Percentiles rank a stretch among this genome's conserved stretches.
Evolutionary conservation across 164 flowering plant genomes (phyloP).

Genomic region (Sedum album): DNA sequence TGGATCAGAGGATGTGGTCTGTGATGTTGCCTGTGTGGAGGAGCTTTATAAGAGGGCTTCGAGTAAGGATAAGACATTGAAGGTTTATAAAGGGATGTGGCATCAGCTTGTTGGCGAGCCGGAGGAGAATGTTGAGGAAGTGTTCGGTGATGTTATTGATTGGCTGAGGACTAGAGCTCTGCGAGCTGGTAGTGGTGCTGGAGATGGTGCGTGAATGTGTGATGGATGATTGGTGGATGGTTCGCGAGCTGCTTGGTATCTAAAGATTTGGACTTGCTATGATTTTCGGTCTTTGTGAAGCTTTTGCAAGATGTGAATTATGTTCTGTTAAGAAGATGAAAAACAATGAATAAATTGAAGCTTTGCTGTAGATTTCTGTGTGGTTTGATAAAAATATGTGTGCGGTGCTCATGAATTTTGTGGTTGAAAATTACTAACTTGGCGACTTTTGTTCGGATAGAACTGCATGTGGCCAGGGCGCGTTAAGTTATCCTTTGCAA

Average conservation of each 20-base stretch:
- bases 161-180: constrained; percentile 56
- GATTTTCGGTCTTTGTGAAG: not conserved
- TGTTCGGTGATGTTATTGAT: constrained; percentile 59
- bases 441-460: no score
- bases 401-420: no score
- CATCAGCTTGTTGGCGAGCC: constrained; percentile 87
- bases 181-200: not conserved
- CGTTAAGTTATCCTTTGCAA: no score
- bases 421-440: no score
- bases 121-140: constrained; percentile 66
- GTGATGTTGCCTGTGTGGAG: constrained; percentile 79
- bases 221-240: constrained; percentile 11
- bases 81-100: constrained; percentile 75
- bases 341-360: not conserved
- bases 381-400: not conserved
- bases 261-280: no score
- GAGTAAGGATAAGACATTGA: constrained; percentile 15
- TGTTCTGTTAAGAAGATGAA: not conserved
- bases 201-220: not conserved
- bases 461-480: no score
- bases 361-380: not conserved
- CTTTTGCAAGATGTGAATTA: not conserved
- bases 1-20: constrained; percentile 67
- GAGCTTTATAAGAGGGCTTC: constrained; percentile 52
- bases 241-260: no score